Evolutionary conservation across 768 basidiomycete species (phyloP).

Genomic region (Daedalea quercina): DNA sequence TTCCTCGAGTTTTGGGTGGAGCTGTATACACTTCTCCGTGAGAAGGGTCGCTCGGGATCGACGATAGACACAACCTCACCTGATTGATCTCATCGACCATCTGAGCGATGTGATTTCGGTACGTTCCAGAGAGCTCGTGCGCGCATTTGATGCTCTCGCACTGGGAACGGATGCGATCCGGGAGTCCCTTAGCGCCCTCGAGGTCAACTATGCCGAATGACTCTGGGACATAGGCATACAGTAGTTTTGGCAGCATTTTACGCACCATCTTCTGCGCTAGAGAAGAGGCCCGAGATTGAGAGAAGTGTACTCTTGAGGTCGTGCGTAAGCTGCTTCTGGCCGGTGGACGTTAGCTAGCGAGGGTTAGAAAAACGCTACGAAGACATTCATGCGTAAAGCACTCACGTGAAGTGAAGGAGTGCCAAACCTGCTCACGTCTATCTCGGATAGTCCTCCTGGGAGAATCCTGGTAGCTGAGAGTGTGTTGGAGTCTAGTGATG

Average conservation of each 20-base stretch:
- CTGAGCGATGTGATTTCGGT: constrained; percentile 3
- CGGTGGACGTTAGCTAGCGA: background rate
- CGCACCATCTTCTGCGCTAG: background rate
- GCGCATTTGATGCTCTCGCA: background rate
- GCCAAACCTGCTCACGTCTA: constrained; percentile 4
- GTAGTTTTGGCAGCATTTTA: too few species aligned
- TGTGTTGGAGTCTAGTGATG: too few species aligned
- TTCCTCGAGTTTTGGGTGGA: constrained; percentile 26
- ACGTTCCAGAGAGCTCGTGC: background rate
- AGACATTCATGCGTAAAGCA: too few species aligned
- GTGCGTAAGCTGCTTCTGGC: background rate
- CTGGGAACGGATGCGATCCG: background rate
- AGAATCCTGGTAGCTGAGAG: too few species aligned
- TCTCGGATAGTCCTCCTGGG: constrained; percentile 7
- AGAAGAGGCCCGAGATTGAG: constrained; percentile 1
- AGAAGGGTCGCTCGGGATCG: background rate
- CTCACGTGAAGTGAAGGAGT: background rate
- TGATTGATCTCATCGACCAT: constrained; percentile 12
- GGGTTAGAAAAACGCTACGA: background rate
- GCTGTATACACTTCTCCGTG: constrained; percentile 11
- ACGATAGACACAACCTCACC: background rate
- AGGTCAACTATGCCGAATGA: background rate
- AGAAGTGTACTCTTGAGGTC: constrained; percentile 7
- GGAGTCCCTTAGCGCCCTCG: background rate
- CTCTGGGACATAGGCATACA: too few species aligned